Percentiles rank a stretch among this genome's conserved stretches.
phyloP scores from a whole-genome alignment of 805 yeast genomes.

The Candida xyloterini region DNA sequence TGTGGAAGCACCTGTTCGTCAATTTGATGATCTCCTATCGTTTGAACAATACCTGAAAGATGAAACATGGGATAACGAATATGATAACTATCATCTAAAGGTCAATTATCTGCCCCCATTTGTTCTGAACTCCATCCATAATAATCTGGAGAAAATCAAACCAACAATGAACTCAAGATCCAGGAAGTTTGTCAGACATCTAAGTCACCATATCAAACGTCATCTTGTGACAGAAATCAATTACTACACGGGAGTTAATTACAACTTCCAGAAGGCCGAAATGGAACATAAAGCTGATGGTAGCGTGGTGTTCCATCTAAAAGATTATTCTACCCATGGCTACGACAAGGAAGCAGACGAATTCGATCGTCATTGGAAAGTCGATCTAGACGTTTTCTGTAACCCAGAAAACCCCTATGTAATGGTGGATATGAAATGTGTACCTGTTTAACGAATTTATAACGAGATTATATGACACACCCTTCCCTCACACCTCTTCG shows the following conservation, averaged over 20 bases:
- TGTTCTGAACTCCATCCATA: slow-evolving; percentile 58
- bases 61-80: slow-evolving; percentile 38
- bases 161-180: slow-evolving; percentile 68
- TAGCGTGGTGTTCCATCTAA: slow-evolving; percentile 57
- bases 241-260: slow-evolving; percentile 48
- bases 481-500: slow-evolving; percentile 21
- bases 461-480: not conserved
- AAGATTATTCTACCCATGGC: slow-evolving; percentile 55
- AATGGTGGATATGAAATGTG: slow-evolving; percentile 59
- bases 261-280: slow-evolving; percentile 38
- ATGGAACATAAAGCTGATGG: slow-evolving; percentile 45
- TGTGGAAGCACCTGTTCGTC: slow-evolving; percentile 24
- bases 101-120: slow-evolving; percentile 43
- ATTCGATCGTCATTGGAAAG: slow-evolving; percentile 53
- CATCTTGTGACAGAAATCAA: slow-evolving; percentile 63
- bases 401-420: slow-evolving; percentile 64
- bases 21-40: slow-evolving; percentile 56
- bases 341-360: slow-evolving; percentile 37
- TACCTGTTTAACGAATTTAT: slow-evolving; percentile 32
- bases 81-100: slow-evolving; percentile 22
- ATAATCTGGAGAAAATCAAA: slow-evolving; percentile 65
- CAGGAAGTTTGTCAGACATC: slow-evolving; percentile 62
- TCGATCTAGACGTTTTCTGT: slow-evolving; percentile 60
- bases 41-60: slow-evolving; percentile 62
- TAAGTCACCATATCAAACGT: slow-evolving; percentile 68